Conservation (phyloP, 805 yeast species). For the Ascoidea rubescens region DNA sequence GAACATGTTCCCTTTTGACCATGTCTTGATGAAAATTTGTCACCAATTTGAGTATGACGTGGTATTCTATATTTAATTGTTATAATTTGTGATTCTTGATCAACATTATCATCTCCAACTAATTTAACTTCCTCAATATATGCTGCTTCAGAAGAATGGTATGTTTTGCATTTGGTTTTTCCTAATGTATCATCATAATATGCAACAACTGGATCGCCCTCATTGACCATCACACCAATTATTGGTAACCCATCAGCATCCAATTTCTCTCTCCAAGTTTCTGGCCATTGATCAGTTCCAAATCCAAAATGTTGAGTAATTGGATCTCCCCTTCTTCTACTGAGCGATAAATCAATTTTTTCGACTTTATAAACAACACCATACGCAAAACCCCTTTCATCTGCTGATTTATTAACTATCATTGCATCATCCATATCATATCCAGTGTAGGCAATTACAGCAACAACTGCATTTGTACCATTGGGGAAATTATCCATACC, state of each 20-base stretch:
- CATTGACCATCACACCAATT: conserved; percentile 77
- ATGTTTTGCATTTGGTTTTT: conserved; percentile 81
- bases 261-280: conserved; percentile 73
- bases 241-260: conserved; percentile 90
- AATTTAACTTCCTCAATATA: conserved; percentile 91
- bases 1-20: conserved; percentile 99
- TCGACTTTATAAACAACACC: conserved; percentile 95
- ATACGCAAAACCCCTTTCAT: conserved; percentile 95
- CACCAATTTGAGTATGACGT: conserved; percentile 91
- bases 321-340: conserved; percentile 86
- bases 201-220: conserved; percentile 93
- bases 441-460: conserved; percentile 96
- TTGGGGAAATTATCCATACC: conserved; percentile 98
- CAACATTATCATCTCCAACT: conserved; percentile 68
- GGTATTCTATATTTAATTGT: conserved; percentile 85
- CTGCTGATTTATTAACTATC: conserved; percentile 95
- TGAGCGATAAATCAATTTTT: conserved; percentile 66
- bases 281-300: conserved; percentile 88
- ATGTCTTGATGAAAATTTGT: conserved; percentile 93
- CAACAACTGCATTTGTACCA: conserved; percentile 97
- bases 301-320: conserved; percentile 89
- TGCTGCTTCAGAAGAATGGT: conserved; percentile 90
- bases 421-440: conserved; percentile 99
- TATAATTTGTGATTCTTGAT: conserved; percentile 68
- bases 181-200: conserved; percentile 84